phyloP scores from a whole-genome alignment of 208 protist species.

The Strigomonas culicis region DNA sequence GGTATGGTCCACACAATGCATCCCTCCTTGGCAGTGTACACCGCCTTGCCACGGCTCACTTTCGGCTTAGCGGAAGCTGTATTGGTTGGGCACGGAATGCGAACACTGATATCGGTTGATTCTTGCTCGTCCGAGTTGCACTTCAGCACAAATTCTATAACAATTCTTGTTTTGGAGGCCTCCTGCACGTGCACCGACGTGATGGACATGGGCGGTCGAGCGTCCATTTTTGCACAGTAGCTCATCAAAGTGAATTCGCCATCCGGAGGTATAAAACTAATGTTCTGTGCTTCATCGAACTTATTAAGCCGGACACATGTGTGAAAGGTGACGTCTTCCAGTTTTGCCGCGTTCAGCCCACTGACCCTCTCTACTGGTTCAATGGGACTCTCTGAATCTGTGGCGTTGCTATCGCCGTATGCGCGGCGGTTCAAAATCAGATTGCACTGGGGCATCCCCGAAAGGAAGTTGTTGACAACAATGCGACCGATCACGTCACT shows the following conservation, averaged over 20 bases:
- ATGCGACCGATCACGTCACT: slow-evolving; percentile 92
- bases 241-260: slow-evolving; percentile 97
- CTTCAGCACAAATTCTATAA: slow-evolving; percentile 81
- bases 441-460: slow-evolving; percentile 98
- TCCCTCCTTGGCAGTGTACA: slow-evolving; percentile 86
- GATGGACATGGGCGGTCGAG: slow-evolving; percentile 94
- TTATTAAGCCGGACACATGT: slow-evolving; percentile 95
- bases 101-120: slow-evolving; percentile 64
- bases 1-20: slow-evolving; percentile 92
- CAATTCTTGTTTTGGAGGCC: slow-evolving; percentile 88
- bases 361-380: slow-evolving; percentile 8
- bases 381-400: too few species aligned
- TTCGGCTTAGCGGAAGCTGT: slow-evolving; percentile 86
- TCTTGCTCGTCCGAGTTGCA: slow-evolving; percentile 36
- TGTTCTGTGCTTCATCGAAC: slow-evolving; percentile 77
- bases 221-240: slow-evolving; percentile 93
- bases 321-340: slow-evolving; percentile 98
- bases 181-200: slow-evolving; percentile 88
- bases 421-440: slow-evolving; percentile 92
- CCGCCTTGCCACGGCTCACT: slow-evolving; percentile 82
- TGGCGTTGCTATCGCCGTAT: too few species aligned
- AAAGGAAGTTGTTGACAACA: slow-evolving; percentile 96
- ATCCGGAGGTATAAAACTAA: slow-evolving; percentile 94
- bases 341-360: slow-evolving; percentile 32
- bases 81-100: slow-evolving; percentile 92